Base-by-base conservation (phyloP, 2,329 filamentous ascomycete genomes). In the Colletotrichum eleusines region DNA sequence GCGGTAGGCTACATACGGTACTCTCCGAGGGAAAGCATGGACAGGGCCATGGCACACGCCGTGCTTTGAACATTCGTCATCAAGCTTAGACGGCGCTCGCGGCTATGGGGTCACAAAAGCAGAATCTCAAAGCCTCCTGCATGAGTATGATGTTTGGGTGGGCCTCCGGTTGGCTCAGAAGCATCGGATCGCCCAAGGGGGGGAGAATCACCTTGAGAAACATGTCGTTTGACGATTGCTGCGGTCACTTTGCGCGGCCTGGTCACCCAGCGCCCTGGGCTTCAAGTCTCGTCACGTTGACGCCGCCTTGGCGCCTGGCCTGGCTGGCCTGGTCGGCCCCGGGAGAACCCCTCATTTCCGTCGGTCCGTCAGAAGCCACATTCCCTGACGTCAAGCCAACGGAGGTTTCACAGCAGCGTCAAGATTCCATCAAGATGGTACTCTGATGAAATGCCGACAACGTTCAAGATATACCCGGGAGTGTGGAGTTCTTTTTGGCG, bases 221-320 rank as follows among this genome's bases (percentile, higher is more conserved):
- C 68, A 59, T 59, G 38, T 68, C 38, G 64, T 59, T 68, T 63
- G 68, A 68, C 58, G 23, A 54, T 53, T 58, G 28, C 68, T 59
- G 64, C 64, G 64, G 31, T 64, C 68, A 63, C 31, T 59, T 59
- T 20, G 23, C 53, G 44, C 58, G 68, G 59, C 58, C 64, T 23
- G n/a, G 51, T 59, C 51, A 44, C 23, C 31, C 68, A 50, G 64
- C 68, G 58, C 44, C 51, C 35, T 38, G 28, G 54, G 18, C 14
- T 63, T 35, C 26, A 48, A 53, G 68, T 46, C 67, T 44, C 51
- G 35, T 42, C 68, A 68, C 53, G n/a, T 23, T 18, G 44, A 68
- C 68, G 44, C 68, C 67, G n/a, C 59, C 50, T 48, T 35, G n/a
- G 33, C 60, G 60, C 60, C 26, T 63, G 23, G 51, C 64, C 57